Evolutionary conservation across 2,329 filamentous ascomycete genomes (phyloP).

Genomic region (Sclerotinia subarctica): DNA sequence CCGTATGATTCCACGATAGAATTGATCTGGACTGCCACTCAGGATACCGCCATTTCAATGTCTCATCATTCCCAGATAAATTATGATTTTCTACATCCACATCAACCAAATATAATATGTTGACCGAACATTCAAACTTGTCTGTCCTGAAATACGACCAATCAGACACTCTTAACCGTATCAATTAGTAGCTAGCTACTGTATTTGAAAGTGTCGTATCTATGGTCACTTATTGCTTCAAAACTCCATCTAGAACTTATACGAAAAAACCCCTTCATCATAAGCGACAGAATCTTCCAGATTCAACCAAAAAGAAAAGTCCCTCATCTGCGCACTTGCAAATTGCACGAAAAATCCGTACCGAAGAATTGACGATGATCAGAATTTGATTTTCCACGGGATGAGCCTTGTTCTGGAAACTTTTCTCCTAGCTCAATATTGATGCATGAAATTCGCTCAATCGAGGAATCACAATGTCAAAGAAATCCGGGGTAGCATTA

Average conservation of each 20-base stretch:
- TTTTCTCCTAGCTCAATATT: constrained; percentile 11
- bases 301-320: constrained; percentile 1
- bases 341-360: neutral
- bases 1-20: neutral
- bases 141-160: neutral
- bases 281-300: constrained; percentile 12
- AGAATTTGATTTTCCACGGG: neutral
- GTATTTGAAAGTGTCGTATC: neutral
- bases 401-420: constrained; percentile 14
- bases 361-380: constrained; percentile 5
- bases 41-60: constrained; percentile 15
- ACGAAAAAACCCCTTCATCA: constrained; percentile 15
- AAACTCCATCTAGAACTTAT: neutral
- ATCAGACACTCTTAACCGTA: neutral
- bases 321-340: neutral
- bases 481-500: constrained; percentile 33
- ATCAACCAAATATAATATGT: neutral
- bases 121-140: neutral
- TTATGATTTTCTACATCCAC: neutral
- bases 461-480: constrained; percentile 32
- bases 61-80: constrained; percentile 5
- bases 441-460: constrained; percentile 19
- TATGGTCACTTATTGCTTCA: neutral
- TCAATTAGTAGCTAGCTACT: neutral
- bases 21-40: neutral